Base-by-base conservation (phyloP, 1,284 basidiomycete genomes). In the Fomitiporia mediterranea region DNA sequence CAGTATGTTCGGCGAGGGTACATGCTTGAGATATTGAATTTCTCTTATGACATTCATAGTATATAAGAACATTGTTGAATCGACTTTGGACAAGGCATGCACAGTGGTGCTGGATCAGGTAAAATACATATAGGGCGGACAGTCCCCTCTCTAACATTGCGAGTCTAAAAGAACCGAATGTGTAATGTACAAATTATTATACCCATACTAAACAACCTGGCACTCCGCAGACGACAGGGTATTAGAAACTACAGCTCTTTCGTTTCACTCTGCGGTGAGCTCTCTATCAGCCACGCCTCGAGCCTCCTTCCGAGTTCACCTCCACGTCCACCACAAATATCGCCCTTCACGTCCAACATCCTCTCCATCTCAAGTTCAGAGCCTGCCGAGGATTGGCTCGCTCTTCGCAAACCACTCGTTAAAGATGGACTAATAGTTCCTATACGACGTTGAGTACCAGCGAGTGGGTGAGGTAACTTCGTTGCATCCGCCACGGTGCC, bases 291-390 rank as follows among this genome's bases (percentile, higher is more conserved):
- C 82, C 85, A 86, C 38, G 84, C 86, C 67, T 89, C 87, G 51
- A 89, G 69, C 53, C 86, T 69, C 48, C 84, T 70, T 23, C 86
- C 86, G 4, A 89, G 70, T 71, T 89, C 86, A 3, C 86, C 87
- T 0, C 86, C 86, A 4, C 83, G 75, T 30, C 87, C 86, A 42
- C 86, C 86, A 65, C 86, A 89, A 21, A 83, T 78, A 66, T 89
- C 87, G 0, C 86, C 86, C 17, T 80, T 83, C 47, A 75, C 80
- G 57, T 81, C 77, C 64, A 89, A 69, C 73, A 81, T 79, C 70
- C 82, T 79, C 69, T 88, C 85, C 66, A 74, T 64, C 65, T 74
- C 76, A 62, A 69, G 75, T 67, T 86, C 85, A 59, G 75, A 77
- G 3, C 39, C 57, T 11, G 49, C 49, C 21, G 53, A 53, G 74